These are phyloP conservation scores for Blastobotrys illinoisensis DNA, from an alignment of 1,139 yeast genomes.

Conservation along the genomic window DNA sequence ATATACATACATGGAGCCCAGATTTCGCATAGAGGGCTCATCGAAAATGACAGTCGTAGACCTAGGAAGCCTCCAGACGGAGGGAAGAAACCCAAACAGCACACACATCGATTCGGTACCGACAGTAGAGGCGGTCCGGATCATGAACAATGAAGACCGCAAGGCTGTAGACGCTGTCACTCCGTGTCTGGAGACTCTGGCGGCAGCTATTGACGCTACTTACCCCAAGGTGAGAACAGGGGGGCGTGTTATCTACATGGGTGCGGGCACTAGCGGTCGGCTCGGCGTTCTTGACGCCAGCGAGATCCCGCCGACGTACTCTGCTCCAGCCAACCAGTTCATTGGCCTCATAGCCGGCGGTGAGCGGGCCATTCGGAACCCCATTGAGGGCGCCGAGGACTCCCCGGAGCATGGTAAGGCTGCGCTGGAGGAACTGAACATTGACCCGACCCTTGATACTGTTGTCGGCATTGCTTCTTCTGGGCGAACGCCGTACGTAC, in stretches of 20 bases:
- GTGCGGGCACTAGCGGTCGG: slow-evolving; percentile 33
- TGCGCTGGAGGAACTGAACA: slow-evolving; percentile 16
- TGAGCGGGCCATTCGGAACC: slow-evolving; percentile 27
- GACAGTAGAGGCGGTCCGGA: slow-evolving; percentile 20
- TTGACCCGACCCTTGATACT: slow-evolving; percentile 20
- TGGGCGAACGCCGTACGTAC: slow-evolving; percentile 28
- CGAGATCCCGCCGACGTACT: slow-evolving; percentile 33
- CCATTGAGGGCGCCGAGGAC: slow-evolving; percentile 32
- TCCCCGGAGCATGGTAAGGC: slow-evolving; percentile 14
- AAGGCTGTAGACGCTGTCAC: slow-evolving; percentile 21
- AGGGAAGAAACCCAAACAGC: slow-evolving; percentile 21
- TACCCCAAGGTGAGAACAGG: slow-evolving; percentile 25
- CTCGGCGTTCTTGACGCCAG: slow-evolving; percentile 29
- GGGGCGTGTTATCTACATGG: slow-evolving; percentile 29
- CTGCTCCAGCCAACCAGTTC: slow-evolving; percentile 28
- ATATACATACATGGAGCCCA: neutral
- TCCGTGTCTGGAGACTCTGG: slow-evolving; percentile 19
- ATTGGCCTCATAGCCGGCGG: slow-evolving; percentile 33
- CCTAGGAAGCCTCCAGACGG: slow-evolving; percentile 23
- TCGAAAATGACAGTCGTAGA: slow-evolving; percentile 8
- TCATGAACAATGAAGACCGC: slow-evolving; percentile 26
- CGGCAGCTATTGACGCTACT: slow-evolving; percentile 26
- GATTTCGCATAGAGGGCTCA: neutral
- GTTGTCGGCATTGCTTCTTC: slow-evolving; percentile 29
- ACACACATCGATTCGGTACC: slow-evolving; percentile 19